Conservation (phyloP, 441 rosid genomes). For the Macaranga tanarius region DNA sequence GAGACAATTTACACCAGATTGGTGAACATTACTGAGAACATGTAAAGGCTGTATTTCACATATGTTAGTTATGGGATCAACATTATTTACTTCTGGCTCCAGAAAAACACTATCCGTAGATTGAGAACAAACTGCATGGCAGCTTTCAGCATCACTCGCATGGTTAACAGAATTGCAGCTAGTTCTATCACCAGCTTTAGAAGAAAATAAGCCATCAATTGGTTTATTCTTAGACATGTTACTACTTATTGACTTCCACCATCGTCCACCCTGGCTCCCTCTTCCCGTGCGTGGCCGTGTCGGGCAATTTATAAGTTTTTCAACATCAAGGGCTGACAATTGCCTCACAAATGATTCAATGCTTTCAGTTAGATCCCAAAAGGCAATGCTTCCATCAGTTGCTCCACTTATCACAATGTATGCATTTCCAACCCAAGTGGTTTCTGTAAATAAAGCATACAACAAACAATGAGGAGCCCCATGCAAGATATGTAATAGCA, state of each 20-base stretch:
- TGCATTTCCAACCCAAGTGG: slow-evolving; percentile 36
- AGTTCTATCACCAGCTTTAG: slow-evolving; percentile 28
- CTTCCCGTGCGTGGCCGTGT: slow-evolving; percentile 92
- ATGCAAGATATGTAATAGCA: slow-evolving; percentile 12
- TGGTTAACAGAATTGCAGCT: slow-evolving; percentile 16
- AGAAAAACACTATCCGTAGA: slow-evolving; percentile 21
- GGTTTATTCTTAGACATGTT: slow-evolving; percentile 31
- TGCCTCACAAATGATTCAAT: slow-evolving; percentile 67
- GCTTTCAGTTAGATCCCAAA: slow-evolving; percentile 78
- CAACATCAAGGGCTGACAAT: slow-evolving; percentile 52
- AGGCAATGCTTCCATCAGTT: slow-evolving; percentile 89
- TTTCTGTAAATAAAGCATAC: slow-evolving; percentile 40
- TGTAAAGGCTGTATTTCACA: slow-evolving; percentile 59
- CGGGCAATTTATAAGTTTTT: slow-evolving; percentile 57
- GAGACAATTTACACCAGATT: slow-evolving; percentile 91
- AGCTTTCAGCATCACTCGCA: slow-evolving; percentile 26
- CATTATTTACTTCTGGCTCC: slow-evolving; percentile 30
- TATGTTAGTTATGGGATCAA: slow-evolving; percentile 39
- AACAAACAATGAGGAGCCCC: slow-evolving; percentile 10
- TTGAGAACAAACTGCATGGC: slow-evolving; percentile 27
- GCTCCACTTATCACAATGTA: slow-evolving; percentile 84
- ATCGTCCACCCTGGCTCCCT: slow-evolving; percentile 96
- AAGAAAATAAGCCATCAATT: slow-evolving; percentile 20
- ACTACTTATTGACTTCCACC: slow-evolving; percentile 59
- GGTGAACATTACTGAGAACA: slow-evolving; percentile 59